Conservation (phyloP, 768 basidiomycete genomes). For the Boletales sp. region DNA sequence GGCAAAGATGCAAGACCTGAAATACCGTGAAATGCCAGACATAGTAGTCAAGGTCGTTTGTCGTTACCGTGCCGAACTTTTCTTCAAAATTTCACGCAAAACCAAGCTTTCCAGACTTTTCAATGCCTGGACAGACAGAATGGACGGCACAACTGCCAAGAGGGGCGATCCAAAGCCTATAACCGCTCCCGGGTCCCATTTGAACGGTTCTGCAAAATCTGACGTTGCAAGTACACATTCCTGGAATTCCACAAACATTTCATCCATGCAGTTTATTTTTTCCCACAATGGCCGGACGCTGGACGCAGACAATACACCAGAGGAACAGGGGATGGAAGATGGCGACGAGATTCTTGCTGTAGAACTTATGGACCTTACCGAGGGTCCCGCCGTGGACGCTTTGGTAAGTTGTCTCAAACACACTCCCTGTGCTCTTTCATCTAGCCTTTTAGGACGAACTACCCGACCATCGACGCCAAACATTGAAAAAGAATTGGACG, state of each 20-base stretch:
- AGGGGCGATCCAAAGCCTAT: conserved; percentile 37
- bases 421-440: too few relatives aligned
- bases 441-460: conserved; percentile 52
- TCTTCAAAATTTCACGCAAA: conserved; percentile 91
- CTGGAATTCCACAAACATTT: conserved; percentile 35
- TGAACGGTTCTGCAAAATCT: conserved; percentile 50
- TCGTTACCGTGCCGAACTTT: conserved; percentile 84
- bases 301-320: conserved; percentile 80
- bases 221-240: conserved; percentile 47
- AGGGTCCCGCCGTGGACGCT: conserved; percentile 56
- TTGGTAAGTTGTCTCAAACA: conserved; percentile 44
- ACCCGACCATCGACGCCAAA: conserved; percentile 60
- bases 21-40: conserved; percentile 84
- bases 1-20: conserved; percentile 72
- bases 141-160: conserved; percentile 61
- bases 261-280: conserved; percentile 77
- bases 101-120: conserved; percentile 81
- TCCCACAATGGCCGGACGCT: conserved; percentile 76
- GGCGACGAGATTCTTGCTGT: conserved; percentile 87
- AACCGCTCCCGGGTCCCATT: conserved; percentile 22
- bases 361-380: conserved; percentile 87
- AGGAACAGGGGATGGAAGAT: conserved; percentile 85
- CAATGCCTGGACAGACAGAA: conserved; percentile 85
- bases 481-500: conserved; percentile 78
- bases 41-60: conserved; percentile 87